Percentiles rank a stretch among this genome's conserved stretches.
Evolutionary conservation across 2,329 filamentous ascomycete genomes (phyloP).

Genomic region (Aureobasidium lini): DNA sequence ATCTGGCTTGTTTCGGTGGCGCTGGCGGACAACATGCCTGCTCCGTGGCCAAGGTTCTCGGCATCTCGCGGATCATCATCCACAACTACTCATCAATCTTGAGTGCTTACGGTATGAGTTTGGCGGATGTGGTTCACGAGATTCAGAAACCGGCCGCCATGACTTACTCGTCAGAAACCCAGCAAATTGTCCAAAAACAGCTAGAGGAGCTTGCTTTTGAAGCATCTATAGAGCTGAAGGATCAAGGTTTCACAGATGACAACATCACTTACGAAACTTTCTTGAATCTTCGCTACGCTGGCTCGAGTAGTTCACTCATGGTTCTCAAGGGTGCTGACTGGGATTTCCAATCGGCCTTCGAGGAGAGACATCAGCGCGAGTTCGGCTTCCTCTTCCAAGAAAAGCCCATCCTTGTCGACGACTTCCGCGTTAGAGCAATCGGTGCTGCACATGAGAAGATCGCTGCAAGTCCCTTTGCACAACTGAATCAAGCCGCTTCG

Average conservation of each 20-base stretch:
- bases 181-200: conserved; percentile 64
- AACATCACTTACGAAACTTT: conserved; percentile 27
- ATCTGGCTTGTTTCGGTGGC: conserved; percentile 25
- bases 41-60: conserved; percentile 36
- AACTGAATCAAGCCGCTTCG: not conserved
- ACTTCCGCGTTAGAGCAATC: conserved; percentile 36
- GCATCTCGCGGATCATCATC: conserved; percentile 37
- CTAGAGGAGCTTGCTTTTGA: conserved; percentile 50
- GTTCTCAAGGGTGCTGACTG: conserved; percentile 27
- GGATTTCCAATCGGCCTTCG: conserved; percentile 32
- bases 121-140: conserved; percentile 41
- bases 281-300: conserved; percentile 39
- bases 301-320: conserved; percentile 39
- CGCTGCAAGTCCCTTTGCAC: not conserved
- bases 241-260: conserved; percentile 54
- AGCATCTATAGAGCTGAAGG: conserved; percentile 51
- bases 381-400: conserved; percentile 35
- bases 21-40: conserved; percentile 40
- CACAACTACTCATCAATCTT: conserved; percentile 41
- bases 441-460: conserved; percentile 14
- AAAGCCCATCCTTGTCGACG: conserved; percentile 37
- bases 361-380: conserved; percentile 32
- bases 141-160: conserved; percentile 31
- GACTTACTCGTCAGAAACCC: conserved; percentile 17
- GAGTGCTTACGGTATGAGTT: conserved; percentile 41